These are phyloP conservation scores for Trichoderma citrinoviride DNA, from an alignment of 2,329 filamentous ascomycete genomes.

Conservation along the genomic window DNA sequence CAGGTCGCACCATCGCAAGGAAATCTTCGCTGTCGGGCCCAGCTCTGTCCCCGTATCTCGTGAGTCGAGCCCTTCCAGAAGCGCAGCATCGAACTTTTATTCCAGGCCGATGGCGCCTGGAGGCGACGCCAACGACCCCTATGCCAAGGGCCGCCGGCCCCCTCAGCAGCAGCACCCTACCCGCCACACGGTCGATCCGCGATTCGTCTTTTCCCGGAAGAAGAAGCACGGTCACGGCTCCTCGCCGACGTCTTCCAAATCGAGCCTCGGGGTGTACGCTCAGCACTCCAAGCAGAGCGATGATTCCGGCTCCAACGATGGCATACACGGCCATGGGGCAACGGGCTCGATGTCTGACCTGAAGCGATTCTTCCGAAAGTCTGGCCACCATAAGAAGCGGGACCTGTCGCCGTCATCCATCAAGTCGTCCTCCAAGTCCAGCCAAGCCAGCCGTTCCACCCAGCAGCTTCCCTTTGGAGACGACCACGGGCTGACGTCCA, in stretches of 20 bases:
- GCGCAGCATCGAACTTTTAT: constrained; percentile 61
- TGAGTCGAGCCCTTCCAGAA: constrained; percentile 63
- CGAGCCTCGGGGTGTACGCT: constrained; percentile 43
- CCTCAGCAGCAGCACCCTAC: constrained; percentile 64
- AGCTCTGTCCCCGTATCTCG: constrained; percentile 57
- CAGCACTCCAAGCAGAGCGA: constrained; percentile 20
- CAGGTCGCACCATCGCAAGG: constrained; percentile 48
- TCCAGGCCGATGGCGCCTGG: constrained; percentile 74
- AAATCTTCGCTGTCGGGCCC: constrained; percentile 52
- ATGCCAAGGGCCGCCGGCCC: constrained; percentile 75
- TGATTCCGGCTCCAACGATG: constrained; percentile 16
- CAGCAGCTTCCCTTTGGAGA: constrained; percentile 85
- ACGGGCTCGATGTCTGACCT: constrained; percentile 89
- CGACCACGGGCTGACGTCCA: constrained; percentile 84
- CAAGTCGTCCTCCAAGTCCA: constrained; percentile 45
- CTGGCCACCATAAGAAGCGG: constrained; percentile 70
- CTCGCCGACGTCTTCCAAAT: constrained; percentile 53
- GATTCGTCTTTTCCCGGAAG: constrained; percentile 79
- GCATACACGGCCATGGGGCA: constrained; percentile 28
- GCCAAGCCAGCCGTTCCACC: constrained; percentile 38
- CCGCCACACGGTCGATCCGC: constrained; percentile 65
- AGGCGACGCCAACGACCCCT: constrained; percentile 80
- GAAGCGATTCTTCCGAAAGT: constrained; percentile 92
- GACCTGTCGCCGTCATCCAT: constrained; percentile 60
- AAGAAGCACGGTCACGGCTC: constrained; percentile 55